These are phyloP conservation scores for Metschnikowia amazonensis DNA, from an alignment of 805 yeast genomes.

Conservation along the genomic window DNA sequence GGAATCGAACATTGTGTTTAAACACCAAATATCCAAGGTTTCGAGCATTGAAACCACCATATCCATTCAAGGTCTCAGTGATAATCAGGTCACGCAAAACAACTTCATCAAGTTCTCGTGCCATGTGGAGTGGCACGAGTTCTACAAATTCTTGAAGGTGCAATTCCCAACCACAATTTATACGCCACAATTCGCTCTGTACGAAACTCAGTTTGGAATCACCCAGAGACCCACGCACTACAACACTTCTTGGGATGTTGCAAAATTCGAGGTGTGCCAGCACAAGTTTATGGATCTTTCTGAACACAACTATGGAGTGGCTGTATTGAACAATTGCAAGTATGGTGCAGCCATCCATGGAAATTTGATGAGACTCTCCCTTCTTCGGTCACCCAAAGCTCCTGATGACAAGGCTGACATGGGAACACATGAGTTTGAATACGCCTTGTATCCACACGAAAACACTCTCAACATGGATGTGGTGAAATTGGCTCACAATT, in stretches of 20 bases:
- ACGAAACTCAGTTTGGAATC: constrained; percentile 91
- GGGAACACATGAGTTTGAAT: constrained; percentile 80
- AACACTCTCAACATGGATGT: constrained; percentile 63
- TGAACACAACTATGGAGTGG: constrained; percentile 82
- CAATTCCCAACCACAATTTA: constrained; percentile 89
- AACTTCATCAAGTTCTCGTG: constrained; percentile 36
- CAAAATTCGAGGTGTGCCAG: constrained; percentile 92
- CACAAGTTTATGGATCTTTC: constrained; percentile 93
- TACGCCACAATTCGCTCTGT: constrained; percentile 66
- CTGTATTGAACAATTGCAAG: constrained; percentile 77
- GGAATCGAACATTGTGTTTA: constrained; percentile 59
- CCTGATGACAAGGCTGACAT: constrained; percentile 95
- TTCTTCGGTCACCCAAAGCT: constrained; percentile 86
- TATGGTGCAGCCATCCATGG: constrained; percentile 95
- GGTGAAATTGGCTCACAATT: constrained; percentile 72
- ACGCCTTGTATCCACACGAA: constrained; percentile 78
- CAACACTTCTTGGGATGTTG: constrained; percentile 94
- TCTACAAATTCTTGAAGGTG: constrained; percentile 83
- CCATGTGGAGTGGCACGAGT: constrained; percentile 80
- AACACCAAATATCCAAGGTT: constrained; percentile 52
- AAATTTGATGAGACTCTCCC: constrained; percentile 79
- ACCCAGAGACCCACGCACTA: constrained; percentile 91
- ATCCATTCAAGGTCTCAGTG: constrained; percentile 62
- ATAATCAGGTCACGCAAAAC: constrained; percentile 31
- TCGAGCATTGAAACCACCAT: constrained; percentile 65